Evolutionary conservation across 2,329 filamentous ascomycete species (phyloP), one percentile per base, ranked within the genome.

Genomic region (Volutella citrinella): DNA sequence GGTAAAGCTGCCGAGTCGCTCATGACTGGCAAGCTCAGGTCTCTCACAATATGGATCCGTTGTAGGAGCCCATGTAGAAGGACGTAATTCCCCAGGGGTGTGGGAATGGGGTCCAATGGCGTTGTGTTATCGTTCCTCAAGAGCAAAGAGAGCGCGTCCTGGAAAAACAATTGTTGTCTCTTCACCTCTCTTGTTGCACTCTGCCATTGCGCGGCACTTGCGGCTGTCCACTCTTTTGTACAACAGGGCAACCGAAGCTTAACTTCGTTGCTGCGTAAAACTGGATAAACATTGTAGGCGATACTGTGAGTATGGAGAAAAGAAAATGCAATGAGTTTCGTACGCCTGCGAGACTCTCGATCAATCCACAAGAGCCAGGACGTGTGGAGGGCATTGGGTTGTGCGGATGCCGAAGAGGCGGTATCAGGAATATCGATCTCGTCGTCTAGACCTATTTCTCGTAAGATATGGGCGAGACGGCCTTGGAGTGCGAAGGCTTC

Each of bases 251-350:
- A 38, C 7, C 60, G 38, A 3, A 65, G 51, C 6, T 52, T 47
- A 1, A 65, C 44, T 38, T 65, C 62, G 26, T 60, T 64, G 19
- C 54, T 64, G 2, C 59, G 52, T 6, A 65, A 43, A 0, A 56
- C 54, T 1, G 62, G 62, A 19, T 62, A 63, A 4, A 60, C 51
- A 15, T 65, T 59, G 38, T 65, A 65, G 3, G 61, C 61, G 7
- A 65, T 55, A 30, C 56, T 63, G 35, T 65, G 60, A 0, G 54
- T 63, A 28, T 65, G 60, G 5, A 63, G 46, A 31, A 65, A 65
- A 0, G 59, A 59, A 19, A 65, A 65, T 0, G 60, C 57, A 5
- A 63, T 61, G 4, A 65, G 49, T 27, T 64, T 64, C 0, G 61
- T 47, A 6, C 62, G 49, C 3, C 62, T 52, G 4, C 36, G 20